Evolutionary conservation across 257 asterid genomes (phyloP).

Genomic region (Solanum piurae): DNA sequence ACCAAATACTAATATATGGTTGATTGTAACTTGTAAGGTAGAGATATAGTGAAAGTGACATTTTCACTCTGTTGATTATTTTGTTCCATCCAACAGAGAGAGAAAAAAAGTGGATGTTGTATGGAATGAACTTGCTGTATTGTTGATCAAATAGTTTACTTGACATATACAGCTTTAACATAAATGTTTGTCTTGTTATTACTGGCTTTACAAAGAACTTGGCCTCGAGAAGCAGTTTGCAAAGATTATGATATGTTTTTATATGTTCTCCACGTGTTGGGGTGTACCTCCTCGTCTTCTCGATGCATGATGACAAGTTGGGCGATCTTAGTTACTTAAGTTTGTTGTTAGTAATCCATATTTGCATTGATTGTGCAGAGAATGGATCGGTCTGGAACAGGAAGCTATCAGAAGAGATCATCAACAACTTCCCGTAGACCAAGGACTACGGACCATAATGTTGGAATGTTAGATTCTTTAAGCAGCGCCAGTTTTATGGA

Average conservation of each 20-base stretch:
- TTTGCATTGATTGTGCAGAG: slow-evolving; percentile 29
- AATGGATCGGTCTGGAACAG: slow-evolving; percentile 60
- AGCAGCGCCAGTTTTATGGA: slow-evolving; percentile 84
- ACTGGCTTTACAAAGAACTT: not conserved
- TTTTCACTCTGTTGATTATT: not conserved
- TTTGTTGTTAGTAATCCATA: not conserved
- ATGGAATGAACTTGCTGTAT: not conserved
- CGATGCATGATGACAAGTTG: not conserved
- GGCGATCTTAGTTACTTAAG: not conserved
- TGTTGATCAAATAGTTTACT: not conserved
- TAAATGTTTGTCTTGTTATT: not conserved
- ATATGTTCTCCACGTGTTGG: not conserved
- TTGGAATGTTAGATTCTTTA: slow-evolving; percentile 41
- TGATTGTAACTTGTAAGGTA: not conserved
- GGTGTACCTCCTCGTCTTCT: not conserved
- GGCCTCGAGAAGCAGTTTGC: not conserved
- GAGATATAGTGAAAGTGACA: not conserved
- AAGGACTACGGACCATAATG: slow-evolving; percentile 25
- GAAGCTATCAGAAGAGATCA: slow-evolving; percentile 45
- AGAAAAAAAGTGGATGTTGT: not conserved
- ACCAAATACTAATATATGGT: not conserved
- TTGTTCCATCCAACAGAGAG: not conserved
- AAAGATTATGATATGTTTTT: not conserved
- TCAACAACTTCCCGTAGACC: slow-evolving; percentile 59
- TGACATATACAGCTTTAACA: not conserved